Conservation (phyloP, 768 basidiomycete genomes). For the Lentinula raphanica region DNA sequence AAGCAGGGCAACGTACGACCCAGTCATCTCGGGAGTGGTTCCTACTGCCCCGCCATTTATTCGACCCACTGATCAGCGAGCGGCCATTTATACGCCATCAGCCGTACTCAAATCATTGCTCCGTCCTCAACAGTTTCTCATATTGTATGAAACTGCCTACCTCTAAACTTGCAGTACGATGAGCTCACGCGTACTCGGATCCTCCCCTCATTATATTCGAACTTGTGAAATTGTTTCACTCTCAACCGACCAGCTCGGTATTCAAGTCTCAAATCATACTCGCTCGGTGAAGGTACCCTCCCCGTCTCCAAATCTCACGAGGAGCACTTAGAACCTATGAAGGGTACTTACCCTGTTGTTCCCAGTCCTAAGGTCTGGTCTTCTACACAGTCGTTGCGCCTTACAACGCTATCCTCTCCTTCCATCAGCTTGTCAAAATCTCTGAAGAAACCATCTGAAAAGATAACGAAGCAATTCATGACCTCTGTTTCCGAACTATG, state of each 20-base stretch:
- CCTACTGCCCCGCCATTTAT: too few relatives aligned
- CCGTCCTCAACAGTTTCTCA: too few relatives aligned
- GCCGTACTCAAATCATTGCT: too few relatives aligned
- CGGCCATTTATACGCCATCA: too few relatives aligned
- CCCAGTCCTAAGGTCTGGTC: constrained; percentile 95
- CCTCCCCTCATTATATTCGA: too few relatives aligned
- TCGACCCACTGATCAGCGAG: too few relatives aligned
- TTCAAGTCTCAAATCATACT: constrained; percentile 99
- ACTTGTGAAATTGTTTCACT: not conserved
- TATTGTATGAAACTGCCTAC: too few relatives aligned
- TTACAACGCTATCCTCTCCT: constrained; percentile 97
- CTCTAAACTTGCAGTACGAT: too few relatives aligned
- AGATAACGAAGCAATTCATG: constrained; percentile 98
- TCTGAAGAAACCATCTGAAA: constrained; percentile 99
- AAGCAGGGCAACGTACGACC: too few relatives aligned
- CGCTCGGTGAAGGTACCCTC: constrained; percentile 96
- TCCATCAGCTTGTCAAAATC: constrained; percentile 99
- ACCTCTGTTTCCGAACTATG: constrained; percentile 97
- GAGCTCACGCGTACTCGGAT: too few relatives aligned
- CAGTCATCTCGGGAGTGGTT: too few relatives aligned
- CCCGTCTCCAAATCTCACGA: constrained; percentile 98
- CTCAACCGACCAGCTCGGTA: constrained; percentile 45
- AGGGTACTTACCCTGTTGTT: constrained; percentile 99
- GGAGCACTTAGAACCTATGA: constrained; percentile 99
- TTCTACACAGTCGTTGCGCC: constrained; percentile 99